Base-by-base conservation (phyloP, 2,329 filamentous ascomycete genomes). In the Plenodomus biglobosus region DNA sequence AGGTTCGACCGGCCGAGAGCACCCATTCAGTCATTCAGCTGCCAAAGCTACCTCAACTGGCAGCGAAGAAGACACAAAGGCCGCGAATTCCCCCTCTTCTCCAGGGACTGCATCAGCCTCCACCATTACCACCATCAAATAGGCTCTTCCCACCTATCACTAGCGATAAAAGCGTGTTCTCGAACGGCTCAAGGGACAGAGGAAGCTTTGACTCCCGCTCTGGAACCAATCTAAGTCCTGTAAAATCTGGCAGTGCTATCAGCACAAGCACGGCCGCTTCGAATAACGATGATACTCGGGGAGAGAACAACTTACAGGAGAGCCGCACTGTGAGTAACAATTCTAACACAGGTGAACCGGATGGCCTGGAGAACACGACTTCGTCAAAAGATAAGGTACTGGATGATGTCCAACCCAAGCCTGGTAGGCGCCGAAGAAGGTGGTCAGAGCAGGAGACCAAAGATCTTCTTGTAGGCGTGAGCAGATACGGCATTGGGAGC, bases 381-480 rank as follows among this genome's bases (percentile, higher is more conserved):
- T 32, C 27, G 13, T 32, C 27, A 11, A 32, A 32, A 15, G 11
- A 11, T 15, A 32, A 32, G 27, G 13, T 15, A 3, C 27, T 8
- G 27, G 27, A 11, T 15, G 13, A 43, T 22, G 35, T 64, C 17
- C 56, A 60, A 43, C 30, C 20, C 27, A 74, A 75, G 41, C 75
- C 76, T 37, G 72, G 73, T 27, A 80, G 78, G 53, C 80, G 79
- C 53, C 81, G 76, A 38, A 83, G 80, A 45, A 80, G 77, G 52
- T 86, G 84, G 84, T 80, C 79, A 1, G 78, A 84, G n/a, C 73
- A 82, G 53, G 84, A 86, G 65, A 85, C 83, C 0, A 75, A 73
- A 21, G 75, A 80, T 53, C 65, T 86, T 20, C 70, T 85, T 11
- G 73, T 77, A 47, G 84, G 84, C 0, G 83, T 85, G 8, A 75